Conservation (phyloP, 2,329 filamentous ascomycete species). For the Cladosporium austrohemisphaericum region DNA sequence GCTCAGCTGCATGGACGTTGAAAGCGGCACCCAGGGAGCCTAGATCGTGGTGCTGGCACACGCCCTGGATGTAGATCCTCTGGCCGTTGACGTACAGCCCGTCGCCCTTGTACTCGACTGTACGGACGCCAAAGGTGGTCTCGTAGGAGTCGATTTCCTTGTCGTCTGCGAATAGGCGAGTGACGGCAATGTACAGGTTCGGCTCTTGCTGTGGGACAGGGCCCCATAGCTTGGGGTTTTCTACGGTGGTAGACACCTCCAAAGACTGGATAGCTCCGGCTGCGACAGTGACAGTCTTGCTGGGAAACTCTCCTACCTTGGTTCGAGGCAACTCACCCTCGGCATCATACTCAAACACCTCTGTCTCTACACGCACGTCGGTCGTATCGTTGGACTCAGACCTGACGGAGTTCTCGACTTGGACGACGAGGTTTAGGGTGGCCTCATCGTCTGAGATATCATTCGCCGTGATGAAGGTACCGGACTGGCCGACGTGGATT, state of each 20-base stretch:
- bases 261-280: conserved; percentile 33
- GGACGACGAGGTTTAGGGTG: conserved; percentile 42
- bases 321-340: conserved; percentile 18
- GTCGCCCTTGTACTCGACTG: conserved; percentile 39
- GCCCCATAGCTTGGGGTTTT: conserved; percentile 47
- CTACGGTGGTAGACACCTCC: conserved; percentile 36
- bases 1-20: conserved; percentile 46
- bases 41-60: conserved; percentile 51
- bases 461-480: conserved; percentile 48
- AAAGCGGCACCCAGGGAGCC: conserved; percentile 51
- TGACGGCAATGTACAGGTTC: conserved; percentile 48
- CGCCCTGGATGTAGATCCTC: conserved; percentile 44
- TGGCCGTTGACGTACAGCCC: conserved; percentile 49
- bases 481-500: conserved; percentile 49
- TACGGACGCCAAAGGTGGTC: conserved; percentile 50
- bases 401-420: conserved; percentile 45
- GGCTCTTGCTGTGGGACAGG: conserved; percentile 46
- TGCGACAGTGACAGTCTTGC: conserved; percentile 29
- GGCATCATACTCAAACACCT: conserved; percentile 39
- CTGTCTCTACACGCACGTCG: conserved; percentile 40
- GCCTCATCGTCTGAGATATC: conserved; percentile 45
- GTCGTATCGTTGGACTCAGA: conserved; percentile 24
- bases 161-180: conserved; percentile 33
- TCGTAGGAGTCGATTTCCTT: conserved; percentile 44
- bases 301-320: conserved; percentile 37